Base-by-base conservation (phyloP, 768 basidiomycete genomes). In the Termitomyces sp. region DNA sequence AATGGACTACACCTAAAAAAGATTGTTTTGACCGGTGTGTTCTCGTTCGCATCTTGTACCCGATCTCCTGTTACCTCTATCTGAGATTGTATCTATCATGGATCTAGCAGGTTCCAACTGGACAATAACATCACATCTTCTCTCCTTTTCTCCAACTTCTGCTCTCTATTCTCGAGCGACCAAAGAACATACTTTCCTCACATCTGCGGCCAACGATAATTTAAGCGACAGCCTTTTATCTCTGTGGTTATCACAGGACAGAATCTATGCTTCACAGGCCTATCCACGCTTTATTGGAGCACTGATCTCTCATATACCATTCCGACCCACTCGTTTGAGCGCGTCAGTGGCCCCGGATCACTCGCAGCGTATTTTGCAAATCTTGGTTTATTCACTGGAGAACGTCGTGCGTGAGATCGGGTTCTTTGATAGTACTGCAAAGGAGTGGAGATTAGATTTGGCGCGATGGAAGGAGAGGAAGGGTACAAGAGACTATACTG, bases 201-300 rank as follows among this genome's bases (percentile, higher is more conserved):
- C 64, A 2, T 68, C 77, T 17, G 85, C 86, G 0, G 83, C 83
- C 3, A 64, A 75, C 2, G 76, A 80, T 14, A 73, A 74, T 3
- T 75, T 90, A 19, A 68, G 75, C 7, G 55, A 74, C 12, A 57
- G 68, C 1, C 72, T 75, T 24, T 78, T 90, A 15, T 74, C 77
- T 1, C 70, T 83, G 46, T 90, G 83, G 79, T 78, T 90, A 55
- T 76, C 80, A 14, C 88, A 90, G 60, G 88, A 90, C 65, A 78
- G 82, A 48, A 79, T 86, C 53, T 90, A 90, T 65, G 88, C 87
- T 30, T 80, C 81, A 1, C 82, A 84, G 53, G 88, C 84, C 1
- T 90, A 89, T 65, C 86, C 88, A 14, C 79, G 79, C 51, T 87
- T 87, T 71, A 81, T 88, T 59, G 85, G 84, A 26, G 68, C 77